Conservation (phyloP, 805 yeast genomes). For the Candida succiphila region DNA sequence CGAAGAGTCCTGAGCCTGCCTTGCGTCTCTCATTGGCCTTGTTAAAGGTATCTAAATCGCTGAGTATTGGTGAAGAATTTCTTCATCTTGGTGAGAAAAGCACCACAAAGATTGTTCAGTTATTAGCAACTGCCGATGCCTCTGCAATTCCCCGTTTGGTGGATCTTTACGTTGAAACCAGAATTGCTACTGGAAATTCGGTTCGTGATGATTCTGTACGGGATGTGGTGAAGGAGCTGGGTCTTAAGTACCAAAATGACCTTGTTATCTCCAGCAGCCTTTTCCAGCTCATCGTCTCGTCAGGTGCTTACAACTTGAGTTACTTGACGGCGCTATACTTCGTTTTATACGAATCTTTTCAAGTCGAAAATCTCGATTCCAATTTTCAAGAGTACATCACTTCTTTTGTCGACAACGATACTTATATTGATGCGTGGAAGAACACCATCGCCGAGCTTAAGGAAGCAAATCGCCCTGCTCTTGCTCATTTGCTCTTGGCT, state of each 20-base stretch:
- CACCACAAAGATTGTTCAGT: neutral
- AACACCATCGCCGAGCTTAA: slow-evolving; percentile 1
- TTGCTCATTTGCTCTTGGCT: slow-evolving; percentile 2
- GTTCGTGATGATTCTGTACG: neutral
- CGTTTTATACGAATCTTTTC: neutral
- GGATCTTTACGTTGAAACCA: neutral
- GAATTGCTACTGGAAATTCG: slow-evolving; percentile 1
- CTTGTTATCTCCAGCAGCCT: neutral
- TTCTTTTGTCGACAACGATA: slow-evolving; percentile 1
- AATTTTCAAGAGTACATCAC: slow-evolving; percentile 2
- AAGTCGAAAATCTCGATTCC: neutral
- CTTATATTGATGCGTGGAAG: slow-evolving; percentile 6
- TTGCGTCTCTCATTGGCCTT: neutral
- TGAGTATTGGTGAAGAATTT: no score
- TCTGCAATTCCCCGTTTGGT: neutral
- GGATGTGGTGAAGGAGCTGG: neutral
- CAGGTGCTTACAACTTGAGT: neutral
- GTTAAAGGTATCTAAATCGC: neutral
- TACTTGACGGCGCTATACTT: neutral
- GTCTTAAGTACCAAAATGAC: neutral
- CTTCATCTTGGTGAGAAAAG: neutral
- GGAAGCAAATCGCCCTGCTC: neutral
- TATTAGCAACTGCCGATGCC: neutral
- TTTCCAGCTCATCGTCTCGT: neutral
- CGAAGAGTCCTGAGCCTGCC: neutral